These are phyloP conservation scores for Termitomyces heimii DNA, from an alignment of 768 basidiomycete genomes.

Conservation along the genomic window DNA sequence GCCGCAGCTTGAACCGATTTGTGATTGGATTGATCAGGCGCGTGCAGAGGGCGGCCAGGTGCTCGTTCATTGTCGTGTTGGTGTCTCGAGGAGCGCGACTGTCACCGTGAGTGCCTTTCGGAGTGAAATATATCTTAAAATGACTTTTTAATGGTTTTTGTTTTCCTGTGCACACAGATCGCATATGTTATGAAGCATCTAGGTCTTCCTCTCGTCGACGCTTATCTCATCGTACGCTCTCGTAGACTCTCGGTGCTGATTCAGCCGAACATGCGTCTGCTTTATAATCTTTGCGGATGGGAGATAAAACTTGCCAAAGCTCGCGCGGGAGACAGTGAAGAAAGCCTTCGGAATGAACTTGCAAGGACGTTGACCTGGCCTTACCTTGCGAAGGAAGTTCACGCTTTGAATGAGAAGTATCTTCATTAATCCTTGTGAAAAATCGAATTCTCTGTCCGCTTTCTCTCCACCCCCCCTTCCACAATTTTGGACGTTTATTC, in stretches of 20 bases:
- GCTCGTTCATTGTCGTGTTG: constrained; percentile 97
- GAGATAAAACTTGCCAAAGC: constrained; percentile 87
- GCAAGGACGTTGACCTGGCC: constrained; percentile 76
- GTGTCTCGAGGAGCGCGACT: constrained; percentile 91
- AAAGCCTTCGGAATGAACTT: constrained; percentile 50
- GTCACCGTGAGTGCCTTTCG: constrained; percentile 58
- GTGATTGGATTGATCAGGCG: constrained; percentile 91
- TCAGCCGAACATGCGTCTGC: constrained; percentile 92
- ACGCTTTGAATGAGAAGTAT: constrained; percentile 83
- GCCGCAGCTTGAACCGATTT: constrained; percentile 82
- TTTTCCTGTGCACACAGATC: constrained; percentile 49
- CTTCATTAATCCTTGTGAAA: constrained; percentile 19
- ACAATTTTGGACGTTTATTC: background rate
- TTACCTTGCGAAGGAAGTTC: constrained; percentile 79
- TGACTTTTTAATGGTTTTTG: background rate
- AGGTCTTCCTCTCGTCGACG: constrained; percentile 79
- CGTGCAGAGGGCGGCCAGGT: constrained; percentile 80
- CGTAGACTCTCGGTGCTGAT: constrained; percentile 85
- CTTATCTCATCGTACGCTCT: constrained; percentile 90
- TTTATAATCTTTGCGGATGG: constrained; percentile 95
- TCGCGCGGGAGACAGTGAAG: constrained; percentile 49
- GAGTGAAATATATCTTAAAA: background rate
- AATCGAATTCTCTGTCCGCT: background rate
- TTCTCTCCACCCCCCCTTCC: background rate
- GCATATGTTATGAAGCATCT: constrained; percentile 97